Conservation (phyloP, 768 basidiomycete species). For the Leccinum olivaceopallidum region DNA sequence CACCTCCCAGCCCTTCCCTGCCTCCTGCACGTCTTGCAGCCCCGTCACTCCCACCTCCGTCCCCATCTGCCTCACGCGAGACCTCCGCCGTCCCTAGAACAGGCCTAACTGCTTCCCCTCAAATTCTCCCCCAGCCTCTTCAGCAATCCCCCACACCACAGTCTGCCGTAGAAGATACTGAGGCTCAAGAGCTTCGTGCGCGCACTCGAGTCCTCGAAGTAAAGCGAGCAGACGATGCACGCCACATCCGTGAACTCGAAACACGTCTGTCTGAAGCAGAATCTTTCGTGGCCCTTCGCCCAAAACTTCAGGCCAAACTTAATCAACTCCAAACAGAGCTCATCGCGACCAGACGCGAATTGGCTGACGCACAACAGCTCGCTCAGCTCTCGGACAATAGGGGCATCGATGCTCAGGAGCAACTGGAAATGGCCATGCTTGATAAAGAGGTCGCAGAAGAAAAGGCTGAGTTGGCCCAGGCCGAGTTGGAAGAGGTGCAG, state of each 20-base stretch:
- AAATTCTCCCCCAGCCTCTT: conserved; percentile 25
- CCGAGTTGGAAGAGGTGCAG: conserved; percentile 74
- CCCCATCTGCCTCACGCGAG: conserved; percentile 26
- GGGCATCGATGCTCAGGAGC: conserved; percentile 79
- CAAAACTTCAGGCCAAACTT: conserved; percentile 89
- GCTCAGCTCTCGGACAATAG: conserved; percentile 67
- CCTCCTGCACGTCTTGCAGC: conserved; percentile 29
- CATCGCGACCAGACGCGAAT: conserved; percentile 68
- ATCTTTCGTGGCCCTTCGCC: conserved; percentile 78
- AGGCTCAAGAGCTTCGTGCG: conserved; percentile 77
- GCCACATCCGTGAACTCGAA: conserved; percentile 83
- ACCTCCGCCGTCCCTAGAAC: conserved; percentile 29
- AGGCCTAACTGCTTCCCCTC: conserved; percentile 38
- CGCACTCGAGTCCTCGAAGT: conserved; percentile 85
- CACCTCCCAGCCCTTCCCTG: conserved; percentile 30
- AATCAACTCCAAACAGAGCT: conserved; percentile 79
- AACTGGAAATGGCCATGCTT: conserved; percentile 91
- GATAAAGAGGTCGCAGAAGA: conserved; percentile 98
- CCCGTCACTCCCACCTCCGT: conserved; percentile 8
- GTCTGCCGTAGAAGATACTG: conserved; percentile 50
- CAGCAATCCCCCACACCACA: conserved; percentile 21
- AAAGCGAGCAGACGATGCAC: conserved; percentile 83
- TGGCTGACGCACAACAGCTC: conserved; percentile 78
- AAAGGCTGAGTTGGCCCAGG: conserved; percentile 75
- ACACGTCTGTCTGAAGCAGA: conserved; percentile 82